Conservation (phyloP, 768 basidiomycete species). For the Daedalea quercina region DNA sequence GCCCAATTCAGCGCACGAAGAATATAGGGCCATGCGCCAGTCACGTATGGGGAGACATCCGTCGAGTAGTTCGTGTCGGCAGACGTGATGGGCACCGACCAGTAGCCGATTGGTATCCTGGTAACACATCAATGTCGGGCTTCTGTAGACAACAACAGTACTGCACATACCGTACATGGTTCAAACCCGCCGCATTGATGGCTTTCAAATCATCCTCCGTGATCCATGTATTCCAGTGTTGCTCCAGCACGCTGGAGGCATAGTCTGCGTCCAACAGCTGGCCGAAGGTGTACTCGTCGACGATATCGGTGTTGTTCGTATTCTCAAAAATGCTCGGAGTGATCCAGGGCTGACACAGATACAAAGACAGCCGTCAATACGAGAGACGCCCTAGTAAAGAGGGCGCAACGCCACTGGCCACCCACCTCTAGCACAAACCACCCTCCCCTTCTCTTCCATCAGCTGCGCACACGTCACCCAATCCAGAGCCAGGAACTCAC, state of each 20-base stretch:
- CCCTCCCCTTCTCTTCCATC: constrained; percentile 36
- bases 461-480: constrained; percentile 8
- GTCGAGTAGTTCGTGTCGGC: constrained; percentile 40
- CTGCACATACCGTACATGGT: constrained; percentile 56
- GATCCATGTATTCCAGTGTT: constrained; percentile 63
- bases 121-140: no score
- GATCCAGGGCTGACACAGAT: constrained; percentile 57
- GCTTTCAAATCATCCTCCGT: constrained; percentile 64
- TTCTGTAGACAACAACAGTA: background rate
- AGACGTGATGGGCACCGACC: constrained; percentile 66
- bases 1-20: constrained; percentile 62
- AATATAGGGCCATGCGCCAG: constrained; percentile 66
- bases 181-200: constrained; percentile 61
- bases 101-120: constrained; percentile 70
- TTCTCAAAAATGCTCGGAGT: constrained; percentile 67
- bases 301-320: constrained; percentile 46
- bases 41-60: constrained; percentile 45
- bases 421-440: constrained; percentile 58
- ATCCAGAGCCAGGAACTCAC: constrained; percentile 27
- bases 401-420: background rate
- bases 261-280: constrained; percentile 38
- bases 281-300: constrained; percentile 62
- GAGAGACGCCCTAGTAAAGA: background rate
- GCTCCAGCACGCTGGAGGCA: constrained; percentile 36
- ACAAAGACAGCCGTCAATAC: background rate